Percentiles rank a stretch among this genome's conserved stretches.
Conservation (phyloP, 1,284 basidiomycete species). For the Neonothopanus nambi region DNA sequence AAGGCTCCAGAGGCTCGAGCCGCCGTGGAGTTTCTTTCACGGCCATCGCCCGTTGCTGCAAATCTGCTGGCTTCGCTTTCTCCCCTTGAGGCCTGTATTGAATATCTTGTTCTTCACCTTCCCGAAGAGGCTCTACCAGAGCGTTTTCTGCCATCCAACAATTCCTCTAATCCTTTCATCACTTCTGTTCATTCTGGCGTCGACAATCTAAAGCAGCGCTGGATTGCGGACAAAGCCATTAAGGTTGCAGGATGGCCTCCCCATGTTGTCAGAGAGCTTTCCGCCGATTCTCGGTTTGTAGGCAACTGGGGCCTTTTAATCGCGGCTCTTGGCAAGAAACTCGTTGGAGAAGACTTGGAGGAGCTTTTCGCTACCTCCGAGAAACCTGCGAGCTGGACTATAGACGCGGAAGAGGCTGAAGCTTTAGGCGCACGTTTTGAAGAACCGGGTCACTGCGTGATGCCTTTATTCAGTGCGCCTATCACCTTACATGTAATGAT, state of each 20-base stretch:
- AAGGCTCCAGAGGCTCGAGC: constrained; percentile 48
- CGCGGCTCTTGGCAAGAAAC: constrained; percentile 46
- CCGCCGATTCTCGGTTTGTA: constrained; percentile 37
- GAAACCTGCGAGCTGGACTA: constrained; percentile 15
- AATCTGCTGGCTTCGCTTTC: constrained; percentile 50
- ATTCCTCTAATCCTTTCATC: constrained; percentile 71
- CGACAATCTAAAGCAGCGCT: constrained; percentile 71
- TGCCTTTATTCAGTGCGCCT: constrained; percentile 64
- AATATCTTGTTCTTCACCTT: constrained; percentile 73
- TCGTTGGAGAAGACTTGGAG: constrained; percentile 43
- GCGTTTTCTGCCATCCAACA: constrained; percentile 59
- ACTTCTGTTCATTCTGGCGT: constrained; percentile 60
- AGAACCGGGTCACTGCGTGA: constrained; percentile 47
- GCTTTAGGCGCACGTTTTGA: constrained; percentile 61
- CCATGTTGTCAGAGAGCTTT: constrained; percentile 63
- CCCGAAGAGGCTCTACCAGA: constrained; percentile 80
- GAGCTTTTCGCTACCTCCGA: constrained; percentile 18
- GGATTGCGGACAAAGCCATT: constrained; percentile 82
- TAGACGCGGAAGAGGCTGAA: constrained; percentile 64
- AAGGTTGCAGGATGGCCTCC: constrained; percentile 86
- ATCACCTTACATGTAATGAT: constrained; percentile 71
- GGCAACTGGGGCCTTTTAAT: constrained; percentile 55
- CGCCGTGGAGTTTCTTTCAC: constrained; percentile 52
- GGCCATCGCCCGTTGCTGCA: constrained; percentile 50
- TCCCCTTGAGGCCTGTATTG: constrained; percentile 67